These are phyloP conservation scores for Thalia dealbata DNA, from an alignment of 176 grass and related monocot genomes.

Conservation along the genomic window DNA sequence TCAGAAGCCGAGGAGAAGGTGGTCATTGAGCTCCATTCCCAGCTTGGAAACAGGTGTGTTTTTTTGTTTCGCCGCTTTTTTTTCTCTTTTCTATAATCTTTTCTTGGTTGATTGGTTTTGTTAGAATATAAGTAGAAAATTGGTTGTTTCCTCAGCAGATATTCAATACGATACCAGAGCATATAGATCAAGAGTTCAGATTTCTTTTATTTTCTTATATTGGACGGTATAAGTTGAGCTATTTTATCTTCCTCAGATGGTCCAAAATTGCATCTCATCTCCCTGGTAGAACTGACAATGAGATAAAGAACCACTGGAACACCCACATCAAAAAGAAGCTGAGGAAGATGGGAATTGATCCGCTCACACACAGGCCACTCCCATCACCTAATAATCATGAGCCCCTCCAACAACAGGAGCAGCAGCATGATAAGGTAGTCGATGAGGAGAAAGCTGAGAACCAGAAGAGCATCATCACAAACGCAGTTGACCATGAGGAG, in stretches of 20 bases:
- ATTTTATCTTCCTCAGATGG: slow-evolving; percentile 9
- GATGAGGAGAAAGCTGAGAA: background rate
- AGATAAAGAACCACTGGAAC: slow-evolving; percentile 32
- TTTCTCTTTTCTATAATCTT: background rate
- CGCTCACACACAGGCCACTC: slow-evolving; percentile 15
- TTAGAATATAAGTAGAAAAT: too few species aligned
- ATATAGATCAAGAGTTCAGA: too few species aligned
- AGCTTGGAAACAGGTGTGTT: slow-evolving; percentile 21
- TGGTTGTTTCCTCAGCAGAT: too few species aligned
- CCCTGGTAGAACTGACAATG: slow-evolving; percentile 26
- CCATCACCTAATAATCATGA: background rate
- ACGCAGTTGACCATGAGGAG: background rate
- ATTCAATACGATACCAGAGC: too few species aligned
- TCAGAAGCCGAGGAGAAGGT: slow-evolving; percentile 15
- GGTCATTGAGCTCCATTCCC: slow-evolving; percentile 22
- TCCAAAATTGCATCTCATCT: slow-evolving; percentile 27
- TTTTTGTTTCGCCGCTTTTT: background rate
- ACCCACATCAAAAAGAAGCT: slow-evolving; percentile 33
- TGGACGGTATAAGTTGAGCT: too few species aligned
- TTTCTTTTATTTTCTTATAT: too few species aligned
- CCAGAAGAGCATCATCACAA: background rate
- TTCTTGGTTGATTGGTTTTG: too few species aligned
- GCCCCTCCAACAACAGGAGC: background rate
- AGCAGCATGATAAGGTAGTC: background rate
- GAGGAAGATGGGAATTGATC: slow-evolving; percentile 25